Conservation (phyloP, 1,284 basidiomycete genomes). For the Leccinum angustisporum region DNA sequence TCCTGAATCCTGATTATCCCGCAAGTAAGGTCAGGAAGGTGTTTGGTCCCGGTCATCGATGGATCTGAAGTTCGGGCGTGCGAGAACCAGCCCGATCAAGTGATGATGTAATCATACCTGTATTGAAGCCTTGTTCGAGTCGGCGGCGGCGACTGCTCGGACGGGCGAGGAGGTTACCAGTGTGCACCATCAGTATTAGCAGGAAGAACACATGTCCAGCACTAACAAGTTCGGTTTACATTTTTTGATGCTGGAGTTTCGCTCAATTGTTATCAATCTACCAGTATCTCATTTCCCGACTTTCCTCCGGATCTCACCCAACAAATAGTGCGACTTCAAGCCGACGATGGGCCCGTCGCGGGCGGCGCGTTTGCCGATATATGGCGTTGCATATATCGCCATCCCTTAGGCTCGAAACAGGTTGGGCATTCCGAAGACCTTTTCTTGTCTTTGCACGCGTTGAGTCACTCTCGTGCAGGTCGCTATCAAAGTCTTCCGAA, state of each 20-base stretch:
- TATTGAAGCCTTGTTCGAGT: no score
- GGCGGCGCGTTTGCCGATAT: constrained; percentile 19
- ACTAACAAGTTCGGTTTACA: constrained; percentile 10
- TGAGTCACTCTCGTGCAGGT: constrained; percentile 14
- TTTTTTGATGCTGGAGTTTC: background rate
- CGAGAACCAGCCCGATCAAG: no score
- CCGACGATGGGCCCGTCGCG: background rate
- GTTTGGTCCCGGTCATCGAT: no score
- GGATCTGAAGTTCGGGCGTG: no score
- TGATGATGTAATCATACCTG: no score
- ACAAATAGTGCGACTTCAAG: constrained; percentile 9
- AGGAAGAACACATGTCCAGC: background rate
- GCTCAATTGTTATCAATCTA: background rate
- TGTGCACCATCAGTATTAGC: background rate
- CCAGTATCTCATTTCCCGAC: constrained; percentile 17
- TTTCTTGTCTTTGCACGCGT: background rate
- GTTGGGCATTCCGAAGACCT: background rate
- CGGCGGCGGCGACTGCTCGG: no score
- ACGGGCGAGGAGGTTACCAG: no score
- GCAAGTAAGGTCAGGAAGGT: constrained; percentile 7
- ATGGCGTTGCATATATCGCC: constrained; percentile 10
- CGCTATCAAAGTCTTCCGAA: constrained; percentile 20
- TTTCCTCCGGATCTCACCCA: constrained; percentile 15
- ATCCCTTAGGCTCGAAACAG: background rate
- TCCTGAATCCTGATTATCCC: background rate